Base-by-base conservation (phyloP, 768 basidiomycete genomes). In the Grammothele lineata region DNA sequence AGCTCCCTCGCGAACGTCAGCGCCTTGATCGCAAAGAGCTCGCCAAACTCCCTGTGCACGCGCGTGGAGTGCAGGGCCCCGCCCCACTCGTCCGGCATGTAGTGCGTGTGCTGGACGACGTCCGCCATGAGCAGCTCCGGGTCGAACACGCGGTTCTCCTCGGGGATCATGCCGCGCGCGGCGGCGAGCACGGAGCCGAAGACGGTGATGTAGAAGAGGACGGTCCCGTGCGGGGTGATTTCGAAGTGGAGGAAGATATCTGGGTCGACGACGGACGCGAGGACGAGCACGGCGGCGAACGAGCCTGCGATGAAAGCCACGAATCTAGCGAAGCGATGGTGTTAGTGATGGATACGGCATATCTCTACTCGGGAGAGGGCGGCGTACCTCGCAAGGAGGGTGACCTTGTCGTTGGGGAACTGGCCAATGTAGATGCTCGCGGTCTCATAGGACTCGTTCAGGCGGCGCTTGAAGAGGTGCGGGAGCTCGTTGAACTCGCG, bases 401-500 rank as follows among this genome's bases (percentile, higher is more conserved):
- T 85, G 17, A 92, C 72, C 60, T 94, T 88, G 60, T 93, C 93
- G 57, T 98, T 98, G 0, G 96, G 96, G 62, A 96, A 99, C 61
- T 98, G 96, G 19, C 92, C 91, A 51, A 97, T 92, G 63, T 98
- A 99, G 75, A 92, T 87, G 63, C 85, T 92, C 10, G 96, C 89
- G 9, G 83, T 70, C 0, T 91, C 92, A 57, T 94, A 92, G 46
- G 90, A 92, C 60, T 90, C 83, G 54, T 92, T 84, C 38, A 98
- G 71, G 42, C 96, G 75, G 38, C 91, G 75, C 27, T 81, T 75
- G 65, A 98, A 99, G 27, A 94, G 71, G 67, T 99, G 96, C 0
- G 92, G 88, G 8, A 99, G 72, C 60, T 99, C 96, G 62, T 99
- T 99, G 74, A 97, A 99, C 63, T 99, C 96, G 46, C 96, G 78